These are phyloP conservation scores for Zymoseptoria passerinii DNA, from an alignment of 2,329 filamentous ascomycete genomes.

Conservation along the genomic window DNA sequence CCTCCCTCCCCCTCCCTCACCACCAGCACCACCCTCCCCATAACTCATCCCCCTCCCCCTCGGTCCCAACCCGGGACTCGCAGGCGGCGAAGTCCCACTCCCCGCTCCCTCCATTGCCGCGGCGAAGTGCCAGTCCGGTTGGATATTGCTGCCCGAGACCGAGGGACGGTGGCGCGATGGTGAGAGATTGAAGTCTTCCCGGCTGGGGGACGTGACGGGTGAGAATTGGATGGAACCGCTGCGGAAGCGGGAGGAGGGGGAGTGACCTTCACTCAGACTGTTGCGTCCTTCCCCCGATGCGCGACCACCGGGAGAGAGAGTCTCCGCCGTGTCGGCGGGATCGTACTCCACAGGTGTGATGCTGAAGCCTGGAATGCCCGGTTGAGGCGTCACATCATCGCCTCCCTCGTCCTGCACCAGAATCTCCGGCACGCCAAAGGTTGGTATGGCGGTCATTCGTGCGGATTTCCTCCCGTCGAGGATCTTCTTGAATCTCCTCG, in stretches of 20 bases:
- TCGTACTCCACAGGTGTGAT: slow-evolving; percentile 26
- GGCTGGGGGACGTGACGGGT: slow-evolving; percentile 13
- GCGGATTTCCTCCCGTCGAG: slow-evolving; percentile 64
- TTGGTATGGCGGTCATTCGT: slow-evolving; percentile 69
- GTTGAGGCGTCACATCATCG: slow-evolving; percentile 31
- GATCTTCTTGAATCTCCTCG: slow-evolving; percentile 68
- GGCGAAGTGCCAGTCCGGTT: slow-evolving; percentile 41
- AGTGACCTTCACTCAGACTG: slow-evolving; percentile 3
- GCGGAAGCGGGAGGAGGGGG: slow-evolving; percentile 11
- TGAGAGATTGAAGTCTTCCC: slow-evolving; percentile 13
- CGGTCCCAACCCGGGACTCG: slow-evolving; percentile 15
- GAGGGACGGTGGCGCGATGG: slow-evolving; percentile 18
- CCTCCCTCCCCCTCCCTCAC: slow-evolving; percentile 28
- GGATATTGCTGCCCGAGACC: slow-evolving; percentile 23
- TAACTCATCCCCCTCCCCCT: slow-evolving; percentile 1
- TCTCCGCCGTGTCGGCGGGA: slow-evolving; percentile 28
- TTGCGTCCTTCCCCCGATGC: slow-evolving; percentile 11
- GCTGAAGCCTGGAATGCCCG: slow-evolving; percentile 25
- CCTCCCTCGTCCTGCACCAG: slow-evolving; percentile 72
- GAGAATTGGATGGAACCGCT: slow-evolving; percentile 27
- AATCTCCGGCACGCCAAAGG: slow-evolving; percentile 81
- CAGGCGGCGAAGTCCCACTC: slow-evolving; percentile 25
- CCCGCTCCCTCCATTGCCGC: slow-evolving; percentile 33
- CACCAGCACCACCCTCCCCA: slow-evolving; percentile 4
- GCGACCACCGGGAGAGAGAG: slow-evolving; percentile 3